phyloP scores from a whole-genome alignment of 768 basidiomycete genomes.

The Mycena pura region DNA sequence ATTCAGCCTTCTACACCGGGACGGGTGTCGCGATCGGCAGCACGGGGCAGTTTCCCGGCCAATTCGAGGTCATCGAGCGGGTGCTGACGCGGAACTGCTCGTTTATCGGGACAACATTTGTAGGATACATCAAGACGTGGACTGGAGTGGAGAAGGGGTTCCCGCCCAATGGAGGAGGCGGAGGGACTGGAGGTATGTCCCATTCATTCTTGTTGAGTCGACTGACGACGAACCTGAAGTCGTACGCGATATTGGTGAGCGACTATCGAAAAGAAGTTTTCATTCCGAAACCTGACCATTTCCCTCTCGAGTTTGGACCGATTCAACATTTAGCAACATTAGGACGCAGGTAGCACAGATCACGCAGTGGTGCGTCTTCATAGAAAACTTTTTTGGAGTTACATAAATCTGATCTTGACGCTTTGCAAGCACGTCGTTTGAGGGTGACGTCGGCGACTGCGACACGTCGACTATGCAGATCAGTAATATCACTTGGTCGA shows the following conservation, averaged over 20 bases:
- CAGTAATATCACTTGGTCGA: slow-evolving; percentile 39
- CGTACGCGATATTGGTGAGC: slow-evolving; percentile 34
- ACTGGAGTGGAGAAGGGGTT: slow-evolving; percentile 39
- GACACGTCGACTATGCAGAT: slow-evolving; percentile 43
- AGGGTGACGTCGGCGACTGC: slow-evolving; percentile 40
- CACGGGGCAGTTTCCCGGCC: slow-evolving; percentile 43
- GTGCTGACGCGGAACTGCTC: slow-evolving; percentile 37
- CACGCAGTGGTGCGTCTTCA: slow-evolving; percentile 17
- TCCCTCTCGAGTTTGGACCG: not conserved
- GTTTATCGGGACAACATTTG: slow-evolving; percentile 33
- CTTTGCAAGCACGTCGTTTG: slow-evolving; percentile 39
- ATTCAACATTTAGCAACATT: slow-evolving; percentile 35
- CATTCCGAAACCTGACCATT: not conserved
- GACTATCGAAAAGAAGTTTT: not conserved
- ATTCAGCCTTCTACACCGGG: slow-evolving; percentile 44
- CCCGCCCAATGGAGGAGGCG: slow-evolving; percentile 44
- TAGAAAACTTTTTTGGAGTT: too few relatives aligned
- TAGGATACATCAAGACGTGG: slow-evolving; percentile 45
- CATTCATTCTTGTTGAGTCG: not conserved
- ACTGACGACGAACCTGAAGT: not conserved
- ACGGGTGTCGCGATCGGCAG: slow-evolving; percentile 48
- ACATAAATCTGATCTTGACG: too few relatives aligned
- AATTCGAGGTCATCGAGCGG: slow-evolving; percentile 37
- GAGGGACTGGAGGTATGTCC: slow-evolving; percentile 36
- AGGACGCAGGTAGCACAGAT: slow-evolving; percentile 25